Evolutionary conservation across 345 rosid genomes (phyloP).

Genomic region (Populus alba): DNA sequence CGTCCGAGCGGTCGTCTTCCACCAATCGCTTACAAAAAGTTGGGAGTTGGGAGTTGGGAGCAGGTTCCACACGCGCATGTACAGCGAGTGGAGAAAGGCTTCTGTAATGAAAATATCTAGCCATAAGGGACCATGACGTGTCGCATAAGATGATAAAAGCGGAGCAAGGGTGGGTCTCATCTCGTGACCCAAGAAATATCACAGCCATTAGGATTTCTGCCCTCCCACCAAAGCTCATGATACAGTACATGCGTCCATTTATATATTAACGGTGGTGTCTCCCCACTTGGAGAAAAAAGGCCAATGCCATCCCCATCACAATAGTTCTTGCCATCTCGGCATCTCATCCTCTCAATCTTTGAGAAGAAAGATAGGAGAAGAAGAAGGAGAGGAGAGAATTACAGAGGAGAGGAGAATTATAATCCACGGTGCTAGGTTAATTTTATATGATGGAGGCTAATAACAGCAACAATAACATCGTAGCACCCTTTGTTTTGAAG

Average conservation of each 20-base stretch:
- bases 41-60: too few species aligned
- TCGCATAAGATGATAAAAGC: slow-evolving; percentile 37
- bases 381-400: too few species aligned
- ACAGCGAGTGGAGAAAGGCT: slow-evolving; percentile 18
- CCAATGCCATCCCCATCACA: too few species aligned
- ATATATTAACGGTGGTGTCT: slow-evolving; percentile 6
- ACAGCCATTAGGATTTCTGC: slow-evolving; percentile 25
- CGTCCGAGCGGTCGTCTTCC: too few species aligned
- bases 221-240: slow-evolving; percentile 27
- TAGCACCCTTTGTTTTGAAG: slow-evolving; percentile 28
- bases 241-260: slow-evolving; percentile 15
- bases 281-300: not conserved
- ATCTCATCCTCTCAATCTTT: not conserved
- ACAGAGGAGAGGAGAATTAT: too few species aligned
- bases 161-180: slow-evolving; percentile 40
- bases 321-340: too few species aligned
- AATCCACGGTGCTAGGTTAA: too few species aligned
- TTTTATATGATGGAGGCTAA: slow-evolving; percentile 40
- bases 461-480: slow-evolving; percentile 30
- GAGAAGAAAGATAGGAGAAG: not conserved
- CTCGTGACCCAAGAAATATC: slow-evolving; percentile 26
- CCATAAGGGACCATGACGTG: slow-evolving; percentile 22
- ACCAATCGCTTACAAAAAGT: too few species aligned
- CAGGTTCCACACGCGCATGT: not conserved
- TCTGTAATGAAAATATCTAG: slow-evolving; percentile 33